phyloP scores from a whole-genome alignment of 2,329 filamentous ascomycete genomes.

The Chalaropsis ovoidea region DNA sequence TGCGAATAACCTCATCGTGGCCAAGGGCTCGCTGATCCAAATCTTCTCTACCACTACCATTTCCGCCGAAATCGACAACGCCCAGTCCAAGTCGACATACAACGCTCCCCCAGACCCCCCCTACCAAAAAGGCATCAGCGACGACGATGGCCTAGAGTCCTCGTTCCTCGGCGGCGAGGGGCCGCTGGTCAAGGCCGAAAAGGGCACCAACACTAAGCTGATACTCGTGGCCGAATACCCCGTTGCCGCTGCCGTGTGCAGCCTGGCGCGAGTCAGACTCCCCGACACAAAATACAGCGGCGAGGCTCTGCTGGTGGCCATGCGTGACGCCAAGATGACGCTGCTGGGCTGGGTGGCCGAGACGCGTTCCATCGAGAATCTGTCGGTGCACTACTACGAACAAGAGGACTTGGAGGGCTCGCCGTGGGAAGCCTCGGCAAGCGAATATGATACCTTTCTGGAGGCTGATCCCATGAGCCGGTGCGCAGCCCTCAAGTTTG shows the following conservation, averaged over 20 bases:
- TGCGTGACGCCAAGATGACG: constrained; percentile 86
- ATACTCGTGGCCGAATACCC: constrained; percentile 76
- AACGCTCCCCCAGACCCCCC: constrained; percentile 28
- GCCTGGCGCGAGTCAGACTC: constrained; percentile 66
- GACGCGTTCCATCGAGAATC: constrained; percentile 66
- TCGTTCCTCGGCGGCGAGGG: constrained; percentile 56
- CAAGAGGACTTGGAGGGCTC: constrained; percentile 76
- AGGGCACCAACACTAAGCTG: constrained; percentile 61
- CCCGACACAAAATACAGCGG: constrained; percentile 66
- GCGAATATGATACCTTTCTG: constrained; percentile 68
- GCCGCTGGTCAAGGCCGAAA: constrained; percentile 51
- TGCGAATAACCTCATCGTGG: constrained; percentile 77
- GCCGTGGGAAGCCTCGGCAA: constrained; percentile 69
- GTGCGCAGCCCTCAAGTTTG: constrained; percentile 92
- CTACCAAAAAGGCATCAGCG: constrained; percentile 46
- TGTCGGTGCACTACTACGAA: constrained; percentile 97
- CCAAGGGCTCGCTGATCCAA: constrained; percentile 85
- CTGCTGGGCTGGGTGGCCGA: constrained; percentile 88
- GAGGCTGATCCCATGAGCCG: constrained; percentile 83
- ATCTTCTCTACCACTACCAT: constrained; percentile 68
- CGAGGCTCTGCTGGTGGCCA: constrained; percentile 71
- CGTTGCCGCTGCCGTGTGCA: constrained; percentile 74
- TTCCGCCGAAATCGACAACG: constrained; percentile 49
- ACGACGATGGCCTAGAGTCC: constrained; percentile 55
- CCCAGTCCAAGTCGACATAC: constrained; percentile 34